Base-by-base conservation (phyloP, 495 filamentous ascomycete genomes). In the Penicillium pancosmium region DNA sequence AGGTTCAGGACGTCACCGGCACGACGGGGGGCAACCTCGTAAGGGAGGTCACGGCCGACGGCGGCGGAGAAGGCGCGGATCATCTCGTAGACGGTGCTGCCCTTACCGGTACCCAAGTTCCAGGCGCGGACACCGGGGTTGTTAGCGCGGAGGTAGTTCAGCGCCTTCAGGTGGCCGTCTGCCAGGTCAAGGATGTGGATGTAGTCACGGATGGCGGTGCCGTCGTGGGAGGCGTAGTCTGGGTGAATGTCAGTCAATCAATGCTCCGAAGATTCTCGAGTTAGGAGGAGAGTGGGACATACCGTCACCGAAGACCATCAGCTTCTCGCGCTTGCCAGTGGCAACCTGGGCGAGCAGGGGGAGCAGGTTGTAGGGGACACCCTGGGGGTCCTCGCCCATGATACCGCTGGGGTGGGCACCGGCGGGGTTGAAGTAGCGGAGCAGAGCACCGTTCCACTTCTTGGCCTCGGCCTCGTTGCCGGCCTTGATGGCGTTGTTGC, bases 371-470 rank as follows among this genome's bases (percentile, higher is more conserved):
- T 91, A 98, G 2, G 94, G 94, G 27, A 96, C 87, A 61, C 94
- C 94, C 72, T 93, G 89, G 35, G 94, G 94, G 74, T 98, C 93
- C 77, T 98, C 94, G 54, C 94, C 94, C 95, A 98, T 98, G 75
- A 98, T 86, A 59, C 94, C 94, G 69, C 85, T 93, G 48, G 94
- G 94, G 75, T 98, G 94, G 34, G 92, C 88, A 69, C 94, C 94
- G 54, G 89, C 91, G 34, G 94, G 94, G 82, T 98, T 98, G 82
- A 98, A 98, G 79, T 98, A 98, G 56, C 94, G 87, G 49, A 98
- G 84, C 60, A 97, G 79, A 43, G 94, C 94, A 43, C 82, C 94
- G 78, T 97, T 98, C 92, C 91, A 98, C 67, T 91, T 83, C 64
- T 91, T 83, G 46, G 75, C 75, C 67, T 80, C 78, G 34, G 67